Evolutionary conservation across 495 filamentous ascomycete species (phyloP).

Genomic region (Terfezia boudieri): DNA sequence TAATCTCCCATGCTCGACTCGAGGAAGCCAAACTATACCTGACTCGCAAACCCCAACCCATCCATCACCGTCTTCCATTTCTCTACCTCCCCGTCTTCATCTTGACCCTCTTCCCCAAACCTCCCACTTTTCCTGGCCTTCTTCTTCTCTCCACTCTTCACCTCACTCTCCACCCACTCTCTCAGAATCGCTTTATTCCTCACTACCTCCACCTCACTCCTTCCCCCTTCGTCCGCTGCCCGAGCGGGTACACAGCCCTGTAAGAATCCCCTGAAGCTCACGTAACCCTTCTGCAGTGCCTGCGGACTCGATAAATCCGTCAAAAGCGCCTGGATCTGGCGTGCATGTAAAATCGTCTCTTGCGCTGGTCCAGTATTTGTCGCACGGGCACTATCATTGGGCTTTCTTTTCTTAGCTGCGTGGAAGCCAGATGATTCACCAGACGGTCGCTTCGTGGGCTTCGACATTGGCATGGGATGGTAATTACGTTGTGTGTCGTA

Average conservation of each 20-base stretch:
- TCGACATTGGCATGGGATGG: too few species aligned
- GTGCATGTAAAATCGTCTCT: constrained; percentile 6
- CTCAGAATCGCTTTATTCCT: constrained; percentile 12
- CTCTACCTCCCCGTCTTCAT: constrained; percentile 1
- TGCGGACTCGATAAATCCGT: constrained; percentile 9
- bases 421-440: too few species aligned
- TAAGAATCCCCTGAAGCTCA: constrained; percentile 6
- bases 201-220: constrained; percentile 1
- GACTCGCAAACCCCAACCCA: constrained; percentile 16
- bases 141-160: neutral
- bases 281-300: constrained; percentile 8
- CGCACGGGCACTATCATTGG: neutral
- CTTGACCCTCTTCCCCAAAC: constrained; percentile 4
- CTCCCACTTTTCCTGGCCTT: constrained; percentile 5
- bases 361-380: neutral
- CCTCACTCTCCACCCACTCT: constrained; percentile 15
- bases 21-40: constrained; percentile 14
- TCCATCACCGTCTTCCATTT: constrained; percentile 9
- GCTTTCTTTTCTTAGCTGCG: constrained; percentile 15
- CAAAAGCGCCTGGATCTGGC: constrained; percentile 9
- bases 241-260: constrained; percentile 8
- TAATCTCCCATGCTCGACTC: constrained; percentile 8
- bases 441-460: too few species aligned
- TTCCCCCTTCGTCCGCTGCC: constrained; percentile 7
- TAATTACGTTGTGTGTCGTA: too few species aligned